Percentiles rank a stretch among this genome's conserved stretches.
Conservation (phyloP, 148 eudicot species). For the Rhododendron kiyosumense region DNA sequence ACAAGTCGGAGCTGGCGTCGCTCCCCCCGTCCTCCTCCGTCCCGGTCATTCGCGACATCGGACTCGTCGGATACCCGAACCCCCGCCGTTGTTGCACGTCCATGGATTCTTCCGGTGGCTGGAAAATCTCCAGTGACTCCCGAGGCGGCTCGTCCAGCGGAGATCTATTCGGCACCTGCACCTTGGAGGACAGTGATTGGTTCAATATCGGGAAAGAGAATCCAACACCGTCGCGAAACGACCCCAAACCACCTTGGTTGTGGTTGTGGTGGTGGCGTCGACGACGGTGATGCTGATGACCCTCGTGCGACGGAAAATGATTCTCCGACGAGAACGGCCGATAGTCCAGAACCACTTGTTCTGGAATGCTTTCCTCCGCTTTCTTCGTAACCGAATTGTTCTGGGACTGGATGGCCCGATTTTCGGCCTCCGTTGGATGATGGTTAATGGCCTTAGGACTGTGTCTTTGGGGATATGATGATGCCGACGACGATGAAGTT, state of each 20-base stretch:
- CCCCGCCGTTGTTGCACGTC: constrained; percentile 2
- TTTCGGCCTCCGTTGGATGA: neutral
- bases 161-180: neutral
- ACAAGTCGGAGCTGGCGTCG: constrained; percentile 82
- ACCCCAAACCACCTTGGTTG: neutral
- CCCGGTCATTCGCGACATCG: constrained; percentile 35
- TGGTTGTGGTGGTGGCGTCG: constrained; percentile 5
- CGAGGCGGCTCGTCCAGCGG: constrained; percentile 48
- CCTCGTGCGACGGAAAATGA: neutral
- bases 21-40: constrained; percentile 68
- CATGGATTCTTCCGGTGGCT: constrained; percentile 33
- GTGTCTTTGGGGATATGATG: constrained; percentile 25
- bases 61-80: constrained; percentile 26
- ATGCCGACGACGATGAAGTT: constrained; percentile 4
- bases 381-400: neutral
- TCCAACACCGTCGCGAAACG: constrained; percentile 28
- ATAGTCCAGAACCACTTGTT: neutral
- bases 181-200: constrained; percentile 18
- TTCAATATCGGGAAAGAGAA: constrained; percentile 72
- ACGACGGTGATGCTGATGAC: constrained; percentile 5
- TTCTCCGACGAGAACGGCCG: neutral
- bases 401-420: neutral
- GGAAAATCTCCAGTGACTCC: constrained; percentile 67
- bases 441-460: neutral
- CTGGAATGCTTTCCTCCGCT: neutral